phyloP scores from a whole-genome alignment of 2,329 filamentous ascomycete genomes.

The Cadophora sp. region DNA sequence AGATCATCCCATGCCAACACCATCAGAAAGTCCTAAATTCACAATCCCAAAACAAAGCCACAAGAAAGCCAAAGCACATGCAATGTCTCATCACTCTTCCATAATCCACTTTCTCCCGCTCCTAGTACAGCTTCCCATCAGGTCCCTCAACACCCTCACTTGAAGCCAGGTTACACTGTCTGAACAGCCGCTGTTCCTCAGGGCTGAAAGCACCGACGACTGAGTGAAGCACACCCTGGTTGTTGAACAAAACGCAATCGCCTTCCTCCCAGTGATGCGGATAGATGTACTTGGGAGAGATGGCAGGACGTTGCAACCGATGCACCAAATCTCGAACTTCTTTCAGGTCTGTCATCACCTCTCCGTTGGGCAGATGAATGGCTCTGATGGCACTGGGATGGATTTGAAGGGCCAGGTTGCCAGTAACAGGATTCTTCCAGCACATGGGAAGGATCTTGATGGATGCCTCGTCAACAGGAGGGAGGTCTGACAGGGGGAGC shows the following conservation, averaged over 20 bases:
- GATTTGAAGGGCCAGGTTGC: conserved; percentile 72
- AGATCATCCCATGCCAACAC: conserved; percentile 28
- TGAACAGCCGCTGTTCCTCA: conserved; percentile 76
- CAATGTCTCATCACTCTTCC: conserved; percentile 16
- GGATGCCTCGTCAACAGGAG: conserved; percentile 68
- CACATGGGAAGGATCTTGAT: conserved; percentile 78
- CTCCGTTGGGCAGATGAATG: conserved; percentile 71
- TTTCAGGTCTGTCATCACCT: conserved; percentile 70
- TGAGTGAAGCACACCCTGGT: conserved; percentile 75
- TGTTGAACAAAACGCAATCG: conserved; percentile 80
- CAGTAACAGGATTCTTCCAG: conserved; percentile 78
- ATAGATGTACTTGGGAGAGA: conserved; percentile 72
- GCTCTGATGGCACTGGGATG: conserved; percentile 75
- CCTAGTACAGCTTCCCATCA: conserved; percentile 43
- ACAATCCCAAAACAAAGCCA: not conserved
- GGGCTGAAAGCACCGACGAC: conserved; percentile 77
- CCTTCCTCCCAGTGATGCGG: conserved; percentile 80
- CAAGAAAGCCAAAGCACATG: conserved; percentile 15
- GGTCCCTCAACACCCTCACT: conserved; percentile 51
- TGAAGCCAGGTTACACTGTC: conserved; percentile 81
- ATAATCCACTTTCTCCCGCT: not conserved
- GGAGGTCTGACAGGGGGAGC: conserved; percentile 63
- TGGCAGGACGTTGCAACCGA: conserved; percentile 73
- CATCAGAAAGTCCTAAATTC: not conserved
- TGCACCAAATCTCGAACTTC: conserved; percentile 75